Base-by-base conservation (phyloP, 192 early-diverging fungal species). In the Linnemannia exigua region DNA sequence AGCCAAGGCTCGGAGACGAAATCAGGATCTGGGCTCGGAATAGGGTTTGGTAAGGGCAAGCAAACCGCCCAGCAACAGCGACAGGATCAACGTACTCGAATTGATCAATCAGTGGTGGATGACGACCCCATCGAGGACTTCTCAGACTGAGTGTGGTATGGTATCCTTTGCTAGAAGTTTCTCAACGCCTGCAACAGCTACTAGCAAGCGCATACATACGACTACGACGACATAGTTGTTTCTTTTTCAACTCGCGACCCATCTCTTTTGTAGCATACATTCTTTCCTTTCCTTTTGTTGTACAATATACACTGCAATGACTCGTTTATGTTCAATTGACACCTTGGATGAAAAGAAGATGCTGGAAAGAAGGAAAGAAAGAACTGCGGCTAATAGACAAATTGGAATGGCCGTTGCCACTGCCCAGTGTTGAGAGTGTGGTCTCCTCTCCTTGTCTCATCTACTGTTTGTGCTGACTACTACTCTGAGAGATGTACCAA, bases 61-160 rank as follows among this genome's bases (percentile, higher is more conserved):
- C 5, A 5, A 46, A 58, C 46, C 8, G 47, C 5, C n/a, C 72
- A 51, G 36, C 72, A 74, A 5, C 72, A 74, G 17, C 70, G 61
- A 48, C 66, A 73, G n/a, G 70, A 72, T 17, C 70, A 38, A 11
- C 22, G 2, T 7, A n/a, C 19, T 28, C 63, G 11, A 20, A 48
- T 48, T 75, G 37, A 35, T 14, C 33, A 22, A 28, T 44, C 66
- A 16, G 35, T 33, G 35, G 46, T 47, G 11, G 83, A 79, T 20
- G 83, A 85, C 17, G 83, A 85, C 47, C 83, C 83, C 3, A 85
- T 85, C n/a, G 77, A 75, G 54, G 83, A 85, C 19, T 85, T 85
- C 48, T 85, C 83, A 25, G 83, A 85, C 47, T 85, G 61, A 79
- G 5, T 22, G 37, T 38, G 4, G 25, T 28, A 54, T 20, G 54